Base-by-base conservation (phyloP, 2,329 filamentous ascomycete species). In the Lecanicillium sp. region DNA sequence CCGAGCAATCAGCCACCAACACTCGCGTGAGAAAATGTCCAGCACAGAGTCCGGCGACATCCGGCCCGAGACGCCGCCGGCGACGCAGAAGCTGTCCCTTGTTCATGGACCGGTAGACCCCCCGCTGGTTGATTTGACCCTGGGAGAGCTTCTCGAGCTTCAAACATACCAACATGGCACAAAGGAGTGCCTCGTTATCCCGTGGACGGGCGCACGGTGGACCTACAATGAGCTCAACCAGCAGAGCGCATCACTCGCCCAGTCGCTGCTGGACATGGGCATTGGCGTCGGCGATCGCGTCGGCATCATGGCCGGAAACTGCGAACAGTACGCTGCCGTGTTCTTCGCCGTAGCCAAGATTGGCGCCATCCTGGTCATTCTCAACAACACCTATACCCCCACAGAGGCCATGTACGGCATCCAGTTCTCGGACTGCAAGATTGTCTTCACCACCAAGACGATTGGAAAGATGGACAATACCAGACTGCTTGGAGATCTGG, bases 351-450 rank as follows among this genome's bases (percentile, higher is more conserved):
- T 78, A 10, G 77, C 79, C 29, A 70, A 76, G 33, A 71, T 84
- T 14, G 80, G 81, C 9, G 79, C 74, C 33, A 78, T 83, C 33
- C 66, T 88, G 37, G 84, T 88, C 19, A 86, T 88, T 32, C 65
- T 89, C 47, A 89, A 89, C 63, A 89, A 87, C 61, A 89, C 84
- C 0, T 89, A 89, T 55, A 89, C 84, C 2, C 71, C 79, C 3
- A 75, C 72, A 2, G 84, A 89, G 60, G 78, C 82, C 34, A 71
- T 79, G 55, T 82, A 84, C 57, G 84, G 81, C 9, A 59, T 89
- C 19, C 71, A 73, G 39, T 85, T 87, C 52, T 79, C 81, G 13
- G 82, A 77, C 47, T 87, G 80, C 61, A 82, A 78, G 49, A 57
- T 88, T 4, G 68, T 89, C 29, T 88, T 89, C 59, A 84, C 82